Evolutionary conservation across 495 filamentous ascomycete species (phyloP).

Genomic region (Amniculicola lignicola): DNA sequence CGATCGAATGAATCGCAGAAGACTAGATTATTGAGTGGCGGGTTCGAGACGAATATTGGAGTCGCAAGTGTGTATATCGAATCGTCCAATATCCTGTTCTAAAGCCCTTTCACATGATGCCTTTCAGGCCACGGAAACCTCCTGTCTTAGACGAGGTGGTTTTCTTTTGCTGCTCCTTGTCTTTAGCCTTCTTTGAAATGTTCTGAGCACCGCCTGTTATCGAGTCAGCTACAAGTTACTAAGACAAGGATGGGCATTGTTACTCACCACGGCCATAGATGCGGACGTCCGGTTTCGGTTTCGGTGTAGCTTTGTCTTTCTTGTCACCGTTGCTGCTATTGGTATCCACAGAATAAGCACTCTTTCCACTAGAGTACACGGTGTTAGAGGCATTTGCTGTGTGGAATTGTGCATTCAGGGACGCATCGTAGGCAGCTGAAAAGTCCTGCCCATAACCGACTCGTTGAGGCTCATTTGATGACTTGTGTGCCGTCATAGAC

Average conservation of each 20-base stretch:
- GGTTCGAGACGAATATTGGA: too few relatives aligned
- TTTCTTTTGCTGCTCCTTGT: slow-evolving; percentile 35
- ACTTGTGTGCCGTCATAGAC: slow-evolving; percentile 11
- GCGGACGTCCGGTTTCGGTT: slow-evolving; percentile 38
- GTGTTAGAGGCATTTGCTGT: slow-evolving; percentile 15
- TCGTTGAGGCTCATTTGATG: neutral
- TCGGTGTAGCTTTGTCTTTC: slow-evolving; percentile 38
- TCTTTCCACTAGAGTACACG: slow-evolving; percentile 29
- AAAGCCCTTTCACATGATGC: too few relatives aligned
- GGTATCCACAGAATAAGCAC: slow-evolving; percentile 30
- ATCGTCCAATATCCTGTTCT: too few relatives aligned
- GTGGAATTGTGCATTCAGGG: slow-evolving; percentile 26
- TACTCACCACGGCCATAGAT: slow-evolving; percentile 44
- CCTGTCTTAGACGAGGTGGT: slow-evolving; percentile 17
- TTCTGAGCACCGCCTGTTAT: slow-evolving; percentile 43
- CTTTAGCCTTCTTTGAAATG: slow-evolving; percentile 39
- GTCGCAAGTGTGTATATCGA: too few relatives aligned
- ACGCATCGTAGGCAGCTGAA: slow-evolving; percentile 23
- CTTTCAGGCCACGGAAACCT: slow-evolving; percentile 33
- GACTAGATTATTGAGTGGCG: too few relatives aligned
- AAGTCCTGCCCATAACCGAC: slow-evolving; percentile 26
- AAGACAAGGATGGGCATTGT: neutral
- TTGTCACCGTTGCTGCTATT: slow-evolving; percentile 30
- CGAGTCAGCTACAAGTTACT: slow-evolving; percentile 12
- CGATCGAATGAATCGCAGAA: too few relatives aligned